phyloP scores from a whole-genome alignment of 2,329 filamentous ascomycete genomes.

The Fusarium drepaniforme region DNA sequence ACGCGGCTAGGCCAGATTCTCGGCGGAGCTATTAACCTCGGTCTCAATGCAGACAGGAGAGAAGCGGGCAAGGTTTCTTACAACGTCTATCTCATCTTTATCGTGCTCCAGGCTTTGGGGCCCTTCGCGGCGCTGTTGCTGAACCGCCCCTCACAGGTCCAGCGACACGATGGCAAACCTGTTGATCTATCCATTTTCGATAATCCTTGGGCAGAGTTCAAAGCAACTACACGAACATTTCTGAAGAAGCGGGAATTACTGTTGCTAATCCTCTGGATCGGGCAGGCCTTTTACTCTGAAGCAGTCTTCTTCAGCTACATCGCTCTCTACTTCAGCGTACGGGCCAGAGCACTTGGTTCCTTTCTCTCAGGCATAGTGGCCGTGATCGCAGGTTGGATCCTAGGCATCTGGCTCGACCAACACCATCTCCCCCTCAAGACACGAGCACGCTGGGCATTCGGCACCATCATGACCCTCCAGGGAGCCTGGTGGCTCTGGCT shows the following conservation, averaged over 20 bases:
- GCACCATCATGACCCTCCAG: background rate
- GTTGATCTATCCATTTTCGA: background rate
- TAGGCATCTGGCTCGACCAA: constrained; percentile 33
- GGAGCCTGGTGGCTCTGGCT: background rate
- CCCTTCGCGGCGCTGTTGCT: background rate
- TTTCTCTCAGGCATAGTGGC: constrained; percentile 1
- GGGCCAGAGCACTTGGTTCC: background rate
- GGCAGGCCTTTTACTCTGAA: background rate
- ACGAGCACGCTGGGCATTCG: background rate
- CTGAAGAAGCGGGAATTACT: background rate
- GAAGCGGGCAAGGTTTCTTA: background rate
- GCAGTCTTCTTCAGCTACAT: background rate
- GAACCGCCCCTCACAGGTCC: background rate
- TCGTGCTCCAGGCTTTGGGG: background rate
- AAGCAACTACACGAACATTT: background rate
- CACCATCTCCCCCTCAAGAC: constrained; percentile 38
- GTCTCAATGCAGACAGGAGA: background rate
- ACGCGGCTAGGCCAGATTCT: background rate
- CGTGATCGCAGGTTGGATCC: background rate
- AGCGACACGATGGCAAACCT: background rate
- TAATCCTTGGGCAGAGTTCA: background rate
- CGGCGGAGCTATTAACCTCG: background rate
- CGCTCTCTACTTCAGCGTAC: background rate
- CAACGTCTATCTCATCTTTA: background rate
- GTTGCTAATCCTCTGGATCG: background rate